A percentile compares a stretch with the other conserved stretches of the same genome.
These are phyloP conservation scores for Plasmodium inui DNA, from an alignment of 169 alveolate genomes.

Conservation along the genomic window DNA sequence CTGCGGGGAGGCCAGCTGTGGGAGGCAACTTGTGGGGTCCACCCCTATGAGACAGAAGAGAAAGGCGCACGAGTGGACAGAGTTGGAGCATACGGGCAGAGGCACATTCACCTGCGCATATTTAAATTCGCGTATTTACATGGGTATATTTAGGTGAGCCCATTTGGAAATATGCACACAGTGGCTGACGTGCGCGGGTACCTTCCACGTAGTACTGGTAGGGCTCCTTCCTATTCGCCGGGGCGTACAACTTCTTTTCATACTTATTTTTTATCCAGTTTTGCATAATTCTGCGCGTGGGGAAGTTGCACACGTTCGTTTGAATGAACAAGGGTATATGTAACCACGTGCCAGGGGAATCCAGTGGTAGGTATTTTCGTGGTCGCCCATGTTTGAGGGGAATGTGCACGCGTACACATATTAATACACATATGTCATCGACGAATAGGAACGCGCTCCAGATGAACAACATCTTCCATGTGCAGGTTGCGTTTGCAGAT, in stretches of 20 bases:
- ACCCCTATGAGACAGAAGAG: background rate
- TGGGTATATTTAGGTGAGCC: background rate
- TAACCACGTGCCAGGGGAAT: background rate
- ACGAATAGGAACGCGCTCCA: background rate
- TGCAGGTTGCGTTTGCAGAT: background rate
- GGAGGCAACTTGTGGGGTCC: constrained; percentile 22
- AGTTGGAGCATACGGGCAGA: background rate
- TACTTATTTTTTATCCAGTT: constrained; percentile 89
- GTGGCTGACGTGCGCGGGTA: background rate
- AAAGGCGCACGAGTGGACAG: background rate
- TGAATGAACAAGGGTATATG: background rate
- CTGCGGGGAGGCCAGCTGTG: background rate
- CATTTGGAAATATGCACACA: background rate
- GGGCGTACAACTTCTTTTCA: constrained; percentile 85
- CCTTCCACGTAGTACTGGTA: constrained; percentile 65
- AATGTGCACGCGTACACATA: background rate
- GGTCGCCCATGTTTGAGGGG: background rate
- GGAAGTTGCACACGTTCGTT: constrained; percentile 13
- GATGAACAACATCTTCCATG: background rate
- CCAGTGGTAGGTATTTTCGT: background rate
- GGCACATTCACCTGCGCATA: background rate
- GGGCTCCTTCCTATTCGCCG: constrained; percentile 82
- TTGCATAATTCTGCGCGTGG: constrained; percentile 83
- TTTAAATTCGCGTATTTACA: background rate
- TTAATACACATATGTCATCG: background rate